A percentile compares a stretch with the other conserved stretches of the same genome.
Evolutionary conservation across 371 early-diverging fungal genomes (phyloP).

Genomic region (Dinochytrium kinnereticum): DNA sequence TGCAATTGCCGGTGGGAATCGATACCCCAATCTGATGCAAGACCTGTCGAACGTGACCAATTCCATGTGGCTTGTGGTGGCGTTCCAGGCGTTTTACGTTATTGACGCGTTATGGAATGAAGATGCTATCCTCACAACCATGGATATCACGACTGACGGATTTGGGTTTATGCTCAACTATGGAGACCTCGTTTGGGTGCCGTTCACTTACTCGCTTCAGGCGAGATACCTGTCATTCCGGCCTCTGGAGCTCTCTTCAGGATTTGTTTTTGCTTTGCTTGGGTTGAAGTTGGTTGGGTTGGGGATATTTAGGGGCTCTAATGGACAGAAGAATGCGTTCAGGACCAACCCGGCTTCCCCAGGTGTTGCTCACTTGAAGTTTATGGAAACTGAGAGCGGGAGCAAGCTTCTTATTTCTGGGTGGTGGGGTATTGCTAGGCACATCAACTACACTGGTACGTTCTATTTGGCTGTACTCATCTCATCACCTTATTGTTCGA

Average conservation of each 20-base stretch:
- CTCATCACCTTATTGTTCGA: not conserved
- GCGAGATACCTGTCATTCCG: slow-evolving; percentile 80
- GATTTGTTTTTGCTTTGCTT: slow-evolving; percentile 54
- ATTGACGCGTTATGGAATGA: slow-evolving; percentile 85
- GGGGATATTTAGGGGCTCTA: slow-evolving; percentile 85
- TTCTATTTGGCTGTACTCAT: not conserved
- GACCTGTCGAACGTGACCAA: slow-evolving; percentile 62
- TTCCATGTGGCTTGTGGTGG: slow-evolving; percentile 74
- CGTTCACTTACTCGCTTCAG: slow-evolving; percentile 87
- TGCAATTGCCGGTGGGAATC: not conserved
- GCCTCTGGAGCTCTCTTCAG: slow-evolving; percentile 61
- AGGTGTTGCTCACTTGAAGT: slow-evolving; percentile 71
- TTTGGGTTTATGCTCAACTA: slow-evolving; percentile 91
- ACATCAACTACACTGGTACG: slow-evolving; percentile 82
- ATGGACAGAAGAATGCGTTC: slow-evolving; percentile 87
- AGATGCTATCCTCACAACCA: slow-evolving; percentile 85
- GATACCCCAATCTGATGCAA: not conserved
- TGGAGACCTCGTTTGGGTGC: slow-evolving; percentile 84
- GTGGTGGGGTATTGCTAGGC: slow-evolving; percentile 93
- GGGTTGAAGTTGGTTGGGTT: slow-evolving; percentile 70
- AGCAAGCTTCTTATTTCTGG: slow-evolving; percentile 80
- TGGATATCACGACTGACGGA: slow-evolving; percentile 93
- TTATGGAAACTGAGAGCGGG: slow-evolving; percentile 80
- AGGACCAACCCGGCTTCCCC: slow-evolving; percentile 73
- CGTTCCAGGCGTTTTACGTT: slow-evolving; percentile 83